Percentiles rank a stretch among this genome's conserved stretches.
phyloP scores from a whole-genome alignment of 495 filamentous ascomycete genomes.

The Talaromyces borbonicus region DNA sequence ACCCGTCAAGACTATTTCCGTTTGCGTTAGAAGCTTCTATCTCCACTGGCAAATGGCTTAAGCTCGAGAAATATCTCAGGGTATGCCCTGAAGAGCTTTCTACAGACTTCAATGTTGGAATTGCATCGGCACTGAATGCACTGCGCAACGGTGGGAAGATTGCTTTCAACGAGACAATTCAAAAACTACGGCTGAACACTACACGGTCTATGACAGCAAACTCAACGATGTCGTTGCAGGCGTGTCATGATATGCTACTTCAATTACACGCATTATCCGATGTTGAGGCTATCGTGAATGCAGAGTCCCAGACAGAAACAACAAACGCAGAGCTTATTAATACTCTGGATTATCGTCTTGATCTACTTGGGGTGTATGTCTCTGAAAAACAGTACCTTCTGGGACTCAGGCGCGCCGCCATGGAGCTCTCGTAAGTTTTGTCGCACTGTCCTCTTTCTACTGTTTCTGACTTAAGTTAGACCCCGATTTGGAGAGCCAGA shows the following conservation, averaged over 20 bases:
- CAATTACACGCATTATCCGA: slow-evolving; percentile 82
- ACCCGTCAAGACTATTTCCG: slow-evolving; percentile 52
- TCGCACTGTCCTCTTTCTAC: too few species aligned
- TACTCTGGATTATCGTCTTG: slow-evolving; percentile 63
- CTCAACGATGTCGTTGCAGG: slow-evolving; percentile 65
- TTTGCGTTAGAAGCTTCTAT: slow-evolving; percentile 86
- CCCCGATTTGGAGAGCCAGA: slow-evolving; percentile 49
- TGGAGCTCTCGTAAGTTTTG: slow-evolving; percentile 50
- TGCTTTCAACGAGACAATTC: slow-evolving; percentile 49
- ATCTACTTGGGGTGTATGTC: slow-evolving; percentile 75
- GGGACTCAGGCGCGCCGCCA: slow-evolving; percentile 74
- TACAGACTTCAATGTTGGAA: slow-evolving; percentile 71
- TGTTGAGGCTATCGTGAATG: slow-evolving; percentile 65
- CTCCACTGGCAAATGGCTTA: slow-evolving; percentile 74
- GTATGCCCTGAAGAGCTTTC: slow-evolving; percentile 38
- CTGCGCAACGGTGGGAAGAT: slow-evolving; percentile 45
- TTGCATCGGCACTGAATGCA: slow-evolving; percentile 62
- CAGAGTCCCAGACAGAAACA: slow-evolving; percentile 21
- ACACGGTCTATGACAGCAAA: slow-evolving; percentile 63
- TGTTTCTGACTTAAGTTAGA: too few species aligned
- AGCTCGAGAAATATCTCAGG: slow-evolving; percentile 58
- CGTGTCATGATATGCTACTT: slow-evolving; percentile 71
- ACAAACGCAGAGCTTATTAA: slow-evolving; percentile 36
- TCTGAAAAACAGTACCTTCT: slow-evolving; percentile 91
- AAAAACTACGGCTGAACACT: slow-evolving; percentile 56